Percentiles rank a stretch among this genome's conserved stretches.
phyloP scores from a whole-genome alignment of 2,329 filamentous ascomycete genomes.

The Sclerotinia nivalis region DNA sequence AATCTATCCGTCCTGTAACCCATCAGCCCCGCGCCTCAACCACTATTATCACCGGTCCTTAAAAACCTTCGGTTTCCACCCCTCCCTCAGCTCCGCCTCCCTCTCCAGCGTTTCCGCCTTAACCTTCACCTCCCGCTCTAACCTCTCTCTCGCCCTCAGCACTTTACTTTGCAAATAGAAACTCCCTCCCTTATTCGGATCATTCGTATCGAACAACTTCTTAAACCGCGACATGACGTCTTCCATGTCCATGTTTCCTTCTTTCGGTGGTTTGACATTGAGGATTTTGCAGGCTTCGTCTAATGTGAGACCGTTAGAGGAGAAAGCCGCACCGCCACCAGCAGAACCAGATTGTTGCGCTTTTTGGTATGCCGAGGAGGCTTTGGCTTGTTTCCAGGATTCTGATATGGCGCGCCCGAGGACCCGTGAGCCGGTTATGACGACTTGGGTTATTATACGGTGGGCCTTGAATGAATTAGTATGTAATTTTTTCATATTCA shows the following conservation, averaged over 20 bases:
- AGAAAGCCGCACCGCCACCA: constrained; percentile 50
- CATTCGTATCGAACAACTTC: constrained; percentile 89
- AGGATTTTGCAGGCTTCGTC: constrained; percentile 97
- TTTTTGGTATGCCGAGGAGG: constrained; percentile 78
- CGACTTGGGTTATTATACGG: constrained; percentile 89
- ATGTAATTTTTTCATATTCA: not conserved
- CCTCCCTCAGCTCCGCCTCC: constrained; percentile 78
- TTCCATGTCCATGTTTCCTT: constrained; percentile 74
- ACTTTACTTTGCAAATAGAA: constrained; percentile 99
- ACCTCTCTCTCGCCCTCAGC: constrained; percentile 82
- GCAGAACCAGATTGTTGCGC: constrained; percentile 62
- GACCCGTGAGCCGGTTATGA: constrained; percentile 86
- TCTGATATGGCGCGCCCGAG: constrained; percentile 90
- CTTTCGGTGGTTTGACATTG: constrained; percentile 86
- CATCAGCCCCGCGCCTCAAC: constrained; percentile 10
- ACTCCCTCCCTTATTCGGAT: constrained; percentile 92
- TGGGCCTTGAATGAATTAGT: constrained; percentile 66
- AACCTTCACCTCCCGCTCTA: constrained; percentile 82
- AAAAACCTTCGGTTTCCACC: constrained; percentile 94
- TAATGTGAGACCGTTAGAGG: constrained; percentile 76
- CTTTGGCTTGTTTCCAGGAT: constrained; percentile 93
- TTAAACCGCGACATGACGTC: constrained; percentile 87
- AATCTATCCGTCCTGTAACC: constrained; percentile 7
- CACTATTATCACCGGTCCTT: constrained; percentile 66
- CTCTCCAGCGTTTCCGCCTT: constrained; percentile 68